phyloP scores from a whole-genome alignment of 192 early-diverging fungal species.

The Coemansia biformis region DNA sequence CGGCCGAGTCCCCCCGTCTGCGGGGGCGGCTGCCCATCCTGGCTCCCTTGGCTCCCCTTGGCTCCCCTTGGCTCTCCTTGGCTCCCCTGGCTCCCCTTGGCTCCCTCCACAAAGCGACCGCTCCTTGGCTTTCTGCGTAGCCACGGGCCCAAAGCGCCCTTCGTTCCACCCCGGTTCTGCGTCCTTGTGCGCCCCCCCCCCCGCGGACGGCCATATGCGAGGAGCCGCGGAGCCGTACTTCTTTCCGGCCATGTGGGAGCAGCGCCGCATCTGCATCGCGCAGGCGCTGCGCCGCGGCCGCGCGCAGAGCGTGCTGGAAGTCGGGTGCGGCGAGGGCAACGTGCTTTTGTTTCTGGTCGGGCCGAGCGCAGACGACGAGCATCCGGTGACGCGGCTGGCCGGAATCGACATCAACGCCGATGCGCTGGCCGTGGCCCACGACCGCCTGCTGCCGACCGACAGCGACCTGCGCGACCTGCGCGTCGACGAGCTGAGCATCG shows the following conservation, averaged over 20 bases:
- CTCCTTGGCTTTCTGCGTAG: too few species aligned
- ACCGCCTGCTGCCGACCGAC: conserved; percentile 56
- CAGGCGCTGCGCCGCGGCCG: conserved; percentile 50
- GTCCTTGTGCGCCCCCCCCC: too few species aligned
- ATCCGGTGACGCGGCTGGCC: conserved; percentile 53
- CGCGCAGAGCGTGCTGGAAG: conserved; percentile 64
- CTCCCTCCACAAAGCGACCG: too few species aligned
- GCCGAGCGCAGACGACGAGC: conserved; percentile 47
- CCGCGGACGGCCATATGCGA: too few species aligned
- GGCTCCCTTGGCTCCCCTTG: too few species aligned
- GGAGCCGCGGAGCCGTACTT: too few species aligned
- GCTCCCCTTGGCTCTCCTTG: too few species aligned
- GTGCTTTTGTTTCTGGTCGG: conserved; percentile 60
- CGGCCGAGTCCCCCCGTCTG: too few species aligned
- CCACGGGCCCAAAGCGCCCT: too few species aligned
- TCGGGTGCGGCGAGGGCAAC: conserved; percentile 82
- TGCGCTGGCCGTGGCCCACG: conserved; percentile 41
- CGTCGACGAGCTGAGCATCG: conserved; percentile 54
- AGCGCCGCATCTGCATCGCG: conserved; percentile 63
- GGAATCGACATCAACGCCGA: conserved; percentile 67
- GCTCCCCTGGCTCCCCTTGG: too few species aligned
- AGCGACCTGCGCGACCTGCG: conserved; percentile 58
- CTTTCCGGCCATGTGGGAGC: conserved; percentile 75
- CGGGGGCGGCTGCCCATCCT: too few species aligned
- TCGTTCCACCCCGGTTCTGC: too few species aligned